phyloP scores from a whole-genome alignment of 129 eudicot genomes.

The Lactuca sativa region DNA sequence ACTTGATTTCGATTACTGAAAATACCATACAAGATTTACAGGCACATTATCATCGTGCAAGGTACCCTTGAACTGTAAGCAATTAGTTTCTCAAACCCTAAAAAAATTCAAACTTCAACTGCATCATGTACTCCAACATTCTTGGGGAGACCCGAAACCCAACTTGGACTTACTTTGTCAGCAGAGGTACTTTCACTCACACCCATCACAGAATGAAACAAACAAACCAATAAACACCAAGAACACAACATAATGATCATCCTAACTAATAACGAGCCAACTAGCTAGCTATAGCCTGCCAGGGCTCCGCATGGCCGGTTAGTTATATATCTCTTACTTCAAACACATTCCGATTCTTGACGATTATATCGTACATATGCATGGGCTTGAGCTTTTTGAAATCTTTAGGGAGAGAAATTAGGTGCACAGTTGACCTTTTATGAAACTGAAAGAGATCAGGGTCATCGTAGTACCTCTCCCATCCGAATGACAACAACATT shows the following conservation, averaged over 20 bases:
- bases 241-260: conserved; percentile 8
- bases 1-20: conserved; percentile 20
- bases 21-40: conserved; percentile 24
- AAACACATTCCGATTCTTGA: conserved; percentile 84
- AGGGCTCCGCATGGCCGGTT: not conserved
- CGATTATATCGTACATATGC: conserved; percentile 92
- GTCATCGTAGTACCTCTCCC: conserved; percentile 91
- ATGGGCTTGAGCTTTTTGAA: conserved; percentile 75
- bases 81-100: conserved; percentile 27
- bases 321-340: conserved; percentile 63
- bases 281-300: not conserved
- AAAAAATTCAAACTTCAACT: conserved; percentile 13
- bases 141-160: conserved; percentile 15
- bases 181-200: conserved; percentile 16
- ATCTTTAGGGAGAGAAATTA: conserved; percentile 83
- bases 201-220: conserved; percentile 9
- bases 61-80: conserved; percentile 1
- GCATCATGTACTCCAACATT: not conserved
- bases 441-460: conserved; percentile 86
- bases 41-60: conserved; percentile 17
- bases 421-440: conserved; percentile 74
- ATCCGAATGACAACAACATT: conserved; percentile 55
- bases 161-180: conserved; percentile 30
- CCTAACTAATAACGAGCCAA: not conserved
- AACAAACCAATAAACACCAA: conserved; percentile 17